Percentiles rank a stretch among this genome's conserved stretches.
Evolutionary conservation across 2,329 filamentous ascomycete genomes (phyloP).

Genomic region (Phyllosticta ampelicida): DNA sequence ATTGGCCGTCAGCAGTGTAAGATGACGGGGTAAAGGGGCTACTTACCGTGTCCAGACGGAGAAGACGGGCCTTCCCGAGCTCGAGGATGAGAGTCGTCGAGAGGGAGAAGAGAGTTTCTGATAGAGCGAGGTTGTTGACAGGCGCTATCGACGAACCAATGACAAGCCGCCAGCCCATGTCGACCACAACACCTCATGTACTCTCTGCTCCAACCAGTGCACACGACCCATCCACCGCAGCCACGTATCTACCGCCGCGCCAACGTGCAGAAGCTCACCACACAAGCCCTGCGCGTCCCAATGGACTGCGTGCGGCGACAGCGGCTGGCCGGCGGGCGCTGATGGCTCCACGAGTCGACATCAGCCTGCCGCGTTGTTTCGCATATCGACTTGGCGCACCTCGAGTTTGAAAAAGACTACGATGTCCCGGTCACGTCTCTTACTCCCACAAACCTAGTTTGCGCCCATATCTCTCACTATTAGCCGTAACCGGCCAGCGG

Average conservation of each 20-base stretch:
- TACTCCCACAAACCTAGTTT: not conserved
- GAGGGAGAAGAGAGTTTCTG: not conserved
- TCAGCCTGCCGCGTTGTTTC: not conserved
- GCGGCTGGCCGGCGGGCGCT: not conserved
- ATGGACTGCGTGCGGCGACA: not conserved
- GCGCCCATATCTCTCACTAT: slow-evolving; percentile 3
- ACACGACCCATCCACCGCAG: not conserved
- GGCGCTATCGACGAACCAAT: not conserved
- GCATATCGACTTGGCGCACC: not conserved
- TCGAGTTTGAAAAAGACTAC: slow-evolving; percentile 9
- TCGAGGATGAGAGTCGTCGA: too few relatives aligned
- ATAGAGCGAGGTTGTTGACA: not conserved
- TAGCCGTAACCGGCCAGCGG: not conserved
- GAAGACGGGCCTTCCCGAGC: not conserved
- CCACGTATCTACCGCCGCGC: not conserved
- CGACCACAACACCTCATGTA: not conserved
- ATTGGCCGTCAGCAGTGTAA: not conserved
- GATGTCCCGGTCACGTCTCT: slow-evolving; percentile 4
- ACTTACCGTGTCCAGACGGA: not conserved
- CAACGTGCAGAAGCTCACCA: not conserved
- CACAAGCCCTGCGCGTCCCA: not conserved
- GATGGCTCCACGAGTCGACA: not conserved
- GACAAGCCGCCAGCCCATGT: not conserved
- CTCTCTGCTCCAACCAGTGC: not conserved
- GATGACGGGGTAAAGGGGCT: not conserved